Evolutionary conservation across 2,329 filamentous ascomycete species (phyloP).

Genomic region (Diaporthe ilicicola): DNA sequence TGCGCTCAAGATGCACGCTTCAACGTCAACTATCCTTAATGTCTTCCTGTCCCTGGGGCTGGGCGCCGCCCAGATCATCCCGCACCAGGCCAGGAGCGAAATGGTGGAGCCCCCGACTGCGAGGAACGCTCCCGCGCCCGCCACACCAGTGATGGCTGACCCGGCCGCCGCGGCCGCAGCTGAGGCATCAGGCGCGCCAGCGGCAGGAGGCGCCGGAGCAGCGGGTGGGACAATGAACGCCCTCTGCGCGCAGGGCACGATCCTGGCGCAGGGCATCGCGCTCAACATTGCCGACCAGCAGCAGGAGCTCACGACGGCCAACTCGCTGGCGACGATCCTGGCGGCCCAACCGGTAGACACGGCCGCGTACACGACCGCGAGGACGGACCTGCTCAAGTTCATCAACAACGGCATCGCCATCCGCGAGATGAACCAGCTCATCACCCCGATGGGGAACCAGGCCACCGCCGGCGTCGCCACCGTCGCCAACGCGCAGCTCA

Average conservation of each 20-base stretch:
- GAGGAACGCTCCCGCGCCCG: background rate
- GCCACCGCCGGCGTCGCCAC: slow-evolving; percentile 34
- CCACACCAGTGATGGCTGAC: background rate
- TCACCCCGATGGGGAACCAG: slow-evolving; percentile 32
- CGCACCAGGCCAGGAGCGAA: background rate
- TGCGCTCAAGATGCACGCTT: slow-evolving; percentile 11
- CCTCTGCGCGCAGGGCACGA: slow-evolving; percentile 33
- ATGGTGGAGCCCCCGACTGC: background rate
- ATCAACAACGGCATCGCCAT: slow-evolving; percentile 38
- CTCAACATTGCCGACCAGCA: slow-evolving; percentile 39
- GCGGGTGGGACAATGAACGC: slow-evolving; percentile 1
- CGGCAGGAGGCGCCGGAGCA: background rate
- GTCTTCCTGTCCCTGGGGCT: slow-evolving; percentile 1
- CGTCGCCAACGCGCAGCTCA: slow-evolving; percentile 34
- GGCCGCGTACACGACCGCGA: slow-evolving; percentile 32
- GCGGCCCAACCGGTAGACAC: slow-evolving; percentile 29
- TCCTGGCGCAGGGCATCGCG: slow-evolving; percentile 37
- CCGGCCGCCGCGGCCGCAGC: background rate
- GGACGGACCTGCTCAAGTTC: slow-evolving; percentile 34
- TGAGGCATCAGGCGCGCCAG: slow-evolving; percentile 14
- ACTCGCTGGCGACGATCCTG: slow-evolving; percentile 28
- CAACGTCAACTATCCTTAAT: slow-evolving; percentile 14
- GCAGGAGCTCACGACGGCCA: slow-evolving; percentile 35
- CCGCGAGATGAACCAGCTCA: slow-evolving; percentile 37
- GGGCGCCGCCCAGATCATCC: slow-evolving; percentile 5